These are phyloP conservation scores for Lathyrus tuberosus DNA, from an alignment of 306 rosid genomes.

Conservation along the genomic window DNA sequence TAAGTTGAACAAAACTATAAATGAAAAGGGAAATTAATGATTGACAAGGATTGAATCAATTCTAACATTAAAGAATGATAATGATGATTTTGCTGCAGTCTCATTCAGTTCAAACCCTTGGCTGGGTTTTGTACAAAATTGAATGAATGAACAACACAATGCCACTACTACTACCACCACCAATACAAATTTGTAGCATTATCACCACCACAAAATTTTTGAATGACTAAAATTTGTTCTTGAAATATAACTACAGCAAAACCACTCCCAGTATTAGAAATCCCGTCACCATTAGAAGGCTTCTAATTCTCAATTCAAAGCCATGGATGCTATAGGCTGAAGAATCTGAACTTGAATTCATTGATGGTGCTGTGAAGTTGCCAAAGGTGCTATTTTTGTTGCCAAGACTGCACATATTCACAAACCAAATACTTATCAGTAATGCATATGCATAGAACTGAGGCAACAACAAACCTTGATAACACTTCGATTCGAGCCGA, in stretches of 20 bases:
- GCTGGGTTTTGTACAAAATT: slow-evolving; percentile 65
- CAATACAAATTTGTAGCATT: slow-evolving; percentile 40
- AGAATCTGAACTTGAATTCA: slow-evolving; percentile 68
- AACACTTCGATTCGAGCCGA: not conserved
- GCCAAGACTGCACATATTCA: slow-evolving; percentile 61
- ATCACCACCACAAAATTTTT: slow-evolving; percentile 49
- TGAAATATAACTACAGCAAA: slow-evolving; percentile 45
- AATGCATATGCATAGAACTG: not conserved
- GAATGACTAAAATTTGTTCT: slow-evolving; percentile 33
- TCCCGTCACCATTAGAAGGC: slow-evolving; percentile 51
- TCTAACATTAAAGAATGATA: slow-evolving; percentile 45
- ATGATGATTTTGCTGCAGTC: slow-evolving; percentile 44
- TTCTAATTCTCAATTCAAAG: slow-evolving; percentile 45
- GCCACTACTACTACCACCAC: slow-evolving; percentile 42
- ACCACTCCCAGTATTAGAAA: slow-evolving; percentile 50
- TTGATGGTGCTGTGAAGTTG: slow-evolving; percentile 68
- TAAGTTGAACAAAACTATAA: no score
- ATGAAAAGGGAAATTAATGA: slow-evolving; percentile 8
- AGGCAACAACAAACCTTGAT: not conserved
- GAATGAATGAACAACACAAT: slow-evolving; percentile 46
- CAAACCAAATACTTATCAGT: slow-evolving; percentile 34
- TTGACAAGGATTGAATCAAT: no score
- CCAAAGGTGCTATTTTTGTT: slow-evolving; percentile 56
- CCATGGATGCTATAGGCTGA: slow-evolving; percentile 46
- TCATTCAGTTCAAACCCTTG: slow-evolving; percentile 45